Percentiles rank a stretch among this genome's conserved stretches.
Conservation (phyloP, 805 yeast species). For the Maudiozyma serrabonitensis region DNA sequence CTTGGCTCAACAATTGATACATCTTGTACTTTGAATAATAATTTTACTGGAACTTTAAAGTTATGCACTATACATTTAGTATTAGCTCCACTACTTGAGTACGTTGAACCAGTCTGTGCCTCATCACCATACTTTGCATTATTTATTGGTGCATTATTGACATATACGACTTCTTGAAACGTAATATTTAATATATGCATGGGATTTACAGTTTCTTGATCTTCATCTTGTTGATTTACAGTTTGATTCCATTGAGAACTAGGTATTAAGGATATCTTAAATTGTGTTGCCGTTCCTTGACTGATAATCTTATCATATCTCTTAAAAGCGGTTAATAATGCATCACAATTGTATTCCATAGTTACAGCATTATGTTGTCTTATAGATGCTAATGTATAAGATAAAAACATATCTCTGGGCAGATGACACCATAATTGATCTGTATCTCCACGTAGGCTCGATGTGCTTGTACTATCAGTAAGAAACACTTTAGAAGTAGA, state of each 20-base stretch:
- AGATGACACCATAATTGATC: slow-evolving; percentile 29
- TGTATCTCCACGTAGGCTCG: slow-evolving; percentile 18
- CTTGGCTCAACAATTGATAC: slow-evolving; percentile 54
- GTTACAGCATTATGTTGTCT: slow-evolving; percentile 23
- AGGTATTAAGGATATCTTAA: slow-evolving; percentile 22
- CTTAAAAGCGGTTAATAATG: slow-evolving; percentile 21
- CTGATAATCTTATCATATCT: slow-evolving; percentile 23
- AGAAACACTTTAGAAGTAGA: slow-evolving; percentile 22
- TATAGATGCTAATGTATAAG: slow-evolving; percentile 20
- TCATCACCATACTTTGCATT: slow-evolving; percentile 4
- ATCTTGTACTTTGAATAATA: slow-evolving; percentile 47
- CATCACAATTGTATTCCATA: slow-evolving; percentile 27
- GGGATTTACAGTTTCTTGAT: slow-evolving; percentile 11
- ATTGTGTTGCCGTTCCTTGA: slow-evolving; percentile 20
- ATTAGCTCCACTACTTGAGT: slow-evolving; percentile 2
- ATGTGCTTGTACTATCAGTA: slow-evolving; percentile 5
- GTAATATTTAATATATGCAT: slow-evolving; percentile 23
- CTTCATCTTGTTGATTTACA: not conserved
- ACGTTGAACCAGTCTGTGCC: slow-evolving; percentile 1
- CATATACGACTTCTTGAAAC: slow-evolving; percentile 22
- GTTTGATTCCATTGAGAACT: slow-evolving; percentile 21
- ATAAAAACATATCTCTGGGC: slow-evolving; percentile 23
- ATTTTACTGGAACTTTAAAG: slow-evolving; percentile 60
- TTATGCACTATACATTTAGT: slow-evolving; percentile 45
- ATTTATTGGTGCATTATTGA: slow-evolving; percentile 6